phyloP scores from a whole-genome alignment of 228 moss, liverwort and hornwort genomes.

The Sphagnum magellanicum region DNA sequence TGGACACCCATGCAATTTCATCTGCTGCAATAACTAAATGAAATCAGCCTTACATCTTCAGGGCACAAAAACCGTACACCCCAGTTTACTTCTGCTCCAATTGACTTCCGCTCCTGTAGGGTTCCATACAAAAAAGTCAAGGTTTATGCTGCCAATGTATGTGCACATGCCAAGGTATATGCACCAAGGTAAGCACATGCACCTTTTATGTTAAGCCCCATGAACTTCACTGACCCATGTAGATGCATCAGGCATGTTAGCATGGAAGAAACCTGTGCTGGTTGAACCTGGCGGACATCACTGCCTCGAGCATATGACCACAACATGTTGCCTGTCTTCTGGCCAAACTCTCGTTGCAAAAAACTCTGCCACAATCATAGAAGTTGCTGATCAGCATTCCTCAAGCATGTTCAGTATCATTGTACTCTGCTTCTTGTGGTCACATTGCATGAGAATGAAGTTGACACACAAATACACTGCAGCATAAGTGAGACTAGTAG shows the following conservation, averaged over 20 bases:
- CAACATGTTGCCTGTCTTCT: constrained; percentile 90
- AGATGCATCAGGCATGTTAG: too few relatives aligned
- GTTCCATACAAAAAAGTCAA: not conserved
- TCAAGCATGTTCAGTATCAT: too few relatives aligned
- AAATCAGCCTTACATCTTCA: constrained; percentile 63
- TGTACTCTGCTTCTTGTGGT: too few relatives aligned
- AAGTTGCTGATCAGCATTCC: too few relatives aligned
- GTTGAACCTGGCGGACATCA: constrained; percentile 81
- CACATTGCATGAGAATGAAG: too few relatives aligned
- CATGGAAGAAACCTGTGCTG: constrained; percentile 54
- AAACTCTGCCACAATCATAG: constrained; percentile 34
- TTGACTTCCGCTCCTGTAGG: constrained; percentile 90
- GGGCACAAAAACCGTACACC: constrained; percentile 81
- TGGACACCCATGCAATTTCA: not conserved
- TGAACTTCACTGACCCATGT: too few relatives aligned
- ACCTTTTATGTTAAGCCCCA: too few relatives aligned
- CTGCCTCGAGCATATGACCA: constrained; percentile 91
- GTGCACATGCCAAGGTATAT: too few relatives aligned
- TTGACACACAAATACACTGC: too few relatives aligned
- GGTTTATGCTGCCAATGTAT: too few relatives aligned
- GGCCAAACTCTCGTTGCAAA: constrained; percentile 75
- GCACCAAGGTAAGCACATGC: too few relatives aligned
- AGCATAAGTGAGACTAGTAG: too few relatives aligned
- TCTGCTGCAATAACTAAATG: not conserved
- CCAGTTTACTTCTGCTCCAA: constrained; percentile 99